Evolutionary conservation across 2,329 filamentous ascomycete genomes (phyloP).

Genomic region (Akanthomyces muscarius): DNA sequence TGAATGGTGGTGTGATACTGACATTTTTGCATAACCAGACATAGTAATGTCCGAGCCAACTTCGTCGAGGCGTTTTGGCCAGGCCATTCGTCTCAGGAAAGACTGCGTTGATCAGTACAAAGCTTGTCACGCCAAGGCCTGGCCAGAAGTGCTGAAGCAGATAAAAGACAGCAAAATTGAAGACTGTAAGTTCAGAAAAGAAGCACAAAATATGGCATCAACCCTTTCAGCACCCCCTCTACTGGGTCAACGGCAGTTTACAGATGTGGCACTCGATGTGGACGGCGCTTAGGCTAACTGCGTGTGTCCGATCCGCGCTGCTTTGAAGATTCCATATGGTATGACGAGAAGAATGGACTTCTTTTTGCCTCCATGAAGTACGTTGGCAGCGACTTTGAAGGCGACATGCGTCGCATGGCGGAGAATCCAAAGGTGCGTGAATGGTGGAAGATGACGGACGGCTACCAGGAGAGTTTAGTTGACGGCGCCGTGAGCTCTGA

Average conservation of each 20-base stretch:
- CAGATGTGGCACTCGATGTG: neutral
- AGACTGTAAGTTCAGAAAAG: constrained; percentile 53
- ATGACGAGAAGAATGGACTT: constrained; percentile 57
- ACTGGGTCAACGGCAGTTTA: neutral
- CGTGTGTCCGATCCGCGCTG: neutral
- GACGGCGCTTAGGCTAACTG: neutral
- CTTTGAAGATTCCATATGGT: constrained; percentile 64
- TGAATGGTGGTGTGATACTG: neutral
- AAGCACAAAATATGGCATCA: neutral
- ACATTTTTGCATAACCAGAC: constrained; percentile 1
- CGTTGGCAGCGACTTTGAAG: constrained; percentile 66
- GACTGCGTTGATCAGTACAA: constrained; percentile 67
- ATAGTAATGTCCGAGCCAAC: constrained; percentile 29
- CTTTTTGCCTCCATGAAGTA: constrained; percentile 78
- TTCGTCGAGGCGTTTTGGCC: constrained; percentile 57
- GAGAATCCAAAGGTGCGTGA: constrained; percentile 68
- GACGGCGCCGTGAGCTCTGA: constrained; percentile 56
- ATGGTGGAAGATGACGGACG: constrained; percentile 80
- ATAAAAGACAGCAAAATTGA: constrained; percentile 71
- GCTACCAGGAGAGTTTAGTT: constrained; percentile 64
- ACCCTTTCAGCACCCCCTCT: neutral
- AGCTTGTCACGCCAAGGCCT: constrained; percentile 66
- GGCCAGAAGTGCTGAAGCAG: constrained; percentile 72
- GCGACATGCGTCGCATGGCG: constrained; percentile 72
- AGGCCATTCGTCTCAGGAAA: constrained; percentile 69